Evolutionary conservation across 2,329 filamentous ascomycete species (phyloP).

Genomic region (Penicillium hesseltinei): DNA sequence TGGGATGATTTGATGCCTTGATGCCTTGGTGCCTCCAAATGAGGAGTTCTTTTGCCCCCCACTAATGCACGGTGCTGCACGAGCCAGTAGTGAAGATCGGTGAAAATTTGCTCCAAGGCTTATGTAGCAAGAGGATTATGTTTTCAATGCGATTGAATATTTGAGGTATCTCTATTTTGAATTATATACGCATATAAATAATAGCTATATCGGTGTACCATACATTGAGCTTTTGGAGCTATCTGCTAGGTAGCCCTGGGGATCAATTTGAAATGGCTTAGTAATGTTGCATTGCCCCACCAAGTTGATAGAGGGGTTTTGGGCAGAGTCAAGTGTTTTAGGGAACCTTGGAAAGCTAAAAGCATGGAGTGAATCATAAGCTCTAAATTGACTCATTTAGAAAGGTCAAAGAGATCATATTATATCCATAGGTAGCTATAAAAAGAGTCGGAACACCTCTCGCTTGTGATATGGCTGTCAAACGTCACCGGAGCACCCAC

Average conservation of each 20-base stretch:
- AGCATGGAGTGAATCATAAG: neutral
- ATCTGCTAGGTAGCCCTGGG: neutral
- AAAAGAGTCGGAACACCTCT: neutral
- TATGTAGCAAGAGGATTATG: neutral
- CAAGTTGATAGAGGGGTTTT: conserved; percentile 3
- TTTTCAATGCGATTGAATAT: neutral
- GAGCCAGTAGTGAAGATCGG: neutral
- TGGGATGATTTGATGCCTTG: neutral
- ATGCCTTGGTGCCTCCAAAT: neutral
- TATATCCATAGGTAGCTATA: no score
- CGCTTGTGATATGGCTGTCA: neutral
- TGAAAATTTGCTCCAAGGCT: conserved; percentile 1
- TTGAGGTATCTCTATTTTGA: neutral
- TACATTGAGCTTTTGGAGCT: neutral
- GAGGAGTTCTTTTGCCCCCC: neutral
- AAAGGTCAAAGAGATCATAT: neutral
- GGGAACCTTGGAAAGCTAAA: neutral
- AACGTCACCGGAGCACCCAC: conserved; percentile 8
- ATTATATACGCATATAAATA: no score
- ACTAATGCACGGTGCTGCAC: conserved; percentile 4
- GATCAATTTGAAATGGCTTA: neutral
- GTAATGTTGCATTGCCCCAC: conserved; percentile 1
- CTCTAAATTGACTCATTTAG: neutral
- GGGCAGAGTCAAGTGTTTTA: neutral
- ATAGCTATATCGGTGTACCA: neutral